Evolutionary conservation across 805 yeast species (phyloP).

Genomic region (Barnettozyma populi): DNA sequence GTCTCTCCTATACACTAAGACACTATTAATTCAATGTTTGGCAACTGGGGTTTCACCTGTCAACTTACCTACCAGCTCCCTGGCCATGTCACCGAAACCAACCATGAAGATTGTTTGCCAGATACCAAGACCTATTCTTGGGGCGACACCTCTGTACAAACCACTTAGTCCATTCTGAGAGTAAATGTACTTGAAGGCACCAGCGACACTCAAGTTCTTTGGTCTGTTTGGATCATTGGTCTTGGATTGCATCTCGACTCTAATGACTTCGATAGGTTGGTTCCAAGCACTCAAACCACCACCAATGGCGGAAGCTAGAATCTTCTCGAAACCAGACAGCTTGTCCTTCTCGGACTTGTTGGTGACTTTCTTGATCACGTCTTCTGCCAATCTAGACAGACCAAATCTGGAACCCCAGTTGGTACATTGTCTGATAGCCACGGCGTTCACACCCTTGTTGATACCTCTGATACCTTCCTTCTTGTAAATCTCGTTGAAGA

Average conservation of each 20-base stretch:
- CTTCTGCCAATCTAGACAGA: conserved; percentile 86
- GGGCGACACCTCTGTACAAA: conserved; percentile 92
- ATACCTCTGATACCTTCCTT: conserved; percentile 92
- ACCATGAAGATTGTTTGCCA: conserved; percentile 99
- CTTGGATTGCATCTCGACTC: conserved; percentile 97
- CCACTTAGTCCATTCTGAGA: conserved; percentile 80
- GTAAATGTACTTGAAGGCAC: conserved; percentile 81
- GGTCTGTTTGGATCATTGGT: conserved; percentile 95
- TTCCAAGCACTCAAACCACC: conserved; percentile 99
- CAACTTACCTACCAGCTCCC: conserved; percentile 56
- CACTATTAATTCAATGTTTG: conserved; percentile 22
- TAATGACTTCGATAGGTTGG: conserved; percentile 96
- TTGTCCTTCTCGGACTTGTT: conserved; percentile 58
- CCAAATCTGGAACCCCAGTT: conserved; percentile 99
- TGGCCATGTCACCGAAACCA: conserved; percentile 92
- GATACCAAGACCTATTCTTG: conserved; percentile 92
- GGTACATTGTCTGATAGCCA: conserved; percentile 97
- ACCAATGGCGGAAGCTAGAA: conserved; percentile 82
- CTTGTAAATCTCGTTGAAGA: conserved; percentile 75
- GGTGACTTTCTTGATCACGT: conserved; percentile 57
- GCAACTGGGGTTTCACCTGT: conserved; percentile 55
- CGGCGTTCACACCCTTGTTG: conserved; percentile 97
- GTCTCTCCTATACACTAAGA: neutral
- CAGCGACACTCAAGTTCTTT: conserved; percentile 71
- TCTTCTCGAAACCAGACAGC: conserved; percentile 73